Evolutionary conservation across 108 stramenopile species (phyloP), one percentile per base, ranked within the genome.

Genomic region (Tribonema minus): DNA sequence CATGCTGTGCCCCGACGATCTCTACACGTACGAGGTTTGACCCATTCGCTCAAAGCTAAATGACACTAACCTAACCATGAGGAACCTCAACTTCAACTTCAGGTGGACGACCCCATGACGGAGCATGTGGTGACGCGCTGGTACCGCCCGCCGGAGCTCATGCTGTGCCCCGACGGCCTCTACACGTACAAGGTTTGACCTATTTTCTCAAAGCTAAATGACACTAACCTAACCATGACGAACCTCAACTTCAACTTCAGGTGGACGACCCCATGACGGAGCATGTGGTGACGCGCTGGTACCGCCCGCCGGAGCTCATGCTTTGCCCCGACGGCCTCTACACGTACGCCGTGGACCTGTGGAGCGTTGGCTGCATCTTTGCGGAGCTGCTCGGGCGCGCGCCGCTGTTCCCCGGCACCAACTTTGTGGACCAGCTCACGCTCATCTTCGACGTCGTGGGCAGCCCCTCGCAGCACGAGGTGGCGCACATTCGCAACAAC

Each of bases 321-420:
- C 70, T 86, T 32, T 83, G 71, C 54, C 88, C 90, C 30, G 88
- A 90, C 68, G 89, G 88, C 9, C 35, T 85, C 31, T 90, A 90
- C 72, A 76, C 76, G 2, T 84, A 84, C 85, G 85, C 87, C 62
- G 89, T 90, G 59, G 90, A 90, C 86, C 35, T 89, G 39, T 90
- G 90, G 90, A 84, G 84, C 64, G 72, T 96, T 29, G 96, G 98
- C 1, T 99, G 98, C 70, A 96, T 98, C 64, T 94, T 98, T 84
- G 97, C 95, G 0, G 98, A 98, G 85, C 84, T 97, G 33, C 86
- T 97, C 31, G 86, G 88, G 27, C 90, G 93, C 66, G 86, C 90
- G 71, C 92, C 94, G 4, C 87, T 96, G 12, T 85, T 99, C 74
- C 91, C 93, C 59, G 96, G 98, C 35, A 86, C 61, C 64, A 76